Percentiles rank a stretch among this genome's conserved stretches.
These are phyloP conservation scores for Penicillium cataractarum DNA, from an alignment of 495 filamentous ascomycete species.

Conservation along the genomic window DNA sequence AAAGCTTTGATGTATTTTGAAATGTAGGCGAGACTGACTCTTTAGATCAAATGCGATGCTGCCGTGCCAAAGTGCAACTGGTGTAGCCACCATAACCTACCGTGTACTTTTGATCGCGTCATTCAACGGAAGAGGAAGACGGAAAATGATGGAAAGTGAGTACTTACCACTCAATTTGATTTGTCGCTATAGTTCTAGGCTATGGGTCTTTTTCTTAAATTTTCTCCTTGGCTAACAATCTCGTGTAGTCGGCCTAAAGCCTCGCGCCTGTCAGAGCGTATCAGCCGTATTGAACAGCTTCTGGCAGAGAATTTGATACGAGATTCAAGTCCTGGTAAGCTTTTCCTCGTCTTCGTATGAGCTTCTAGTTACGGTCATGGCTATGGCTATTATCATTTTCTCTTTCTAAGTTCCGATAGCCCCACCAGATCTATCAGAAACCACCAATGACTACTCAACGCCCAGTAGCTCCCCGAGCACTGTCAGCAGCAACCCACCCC, in stretches of 20 bases:
- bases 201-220: not conserved
- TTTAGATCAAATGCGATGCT: conserved; percentile 57
- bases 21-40: not conserved
- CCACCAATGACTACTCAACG: conserved; percentile 12
- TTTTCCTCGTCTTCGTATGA: not conserved
- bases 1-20: not conserved
- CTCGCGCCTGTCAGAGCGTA: conserved; percentile 41
- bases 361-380: not conserved
- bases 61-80: conserved; percentile 52
- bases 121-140: conserved; percentile 41
- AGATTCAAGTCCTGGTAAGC: conserved; percentile 29
- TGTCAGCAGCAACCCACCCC: conserved; percentile 18
- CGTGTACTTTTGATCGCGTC: conserved; percentile 51
- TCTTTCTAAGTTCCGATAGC: conserved; percentile 12
- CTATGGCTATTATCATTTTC: not conserved
- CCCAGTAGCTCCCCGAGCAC: conserved; percentile 26
- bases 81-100: conserved; percentile 54
- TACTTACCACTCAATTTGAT: not conserved
- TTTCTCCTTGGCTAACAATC: conserved; percentile 10
- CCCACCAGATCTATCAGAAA: conserved; percentile 13
- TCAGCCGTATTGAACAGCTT: conserved; percentile 47
- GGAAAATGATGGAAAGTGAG: conserved; percentile 28
- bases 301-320: conserved; percentile 35
- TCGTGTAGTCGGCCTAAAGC: conserved; percentile 29
- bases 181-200: not conserved